These are phyloP conservation scores for Magnusiomyces suaveolens DNA, from an alignment of 1,139 yeast genomes.

Conservation along the genomic window DNA sequence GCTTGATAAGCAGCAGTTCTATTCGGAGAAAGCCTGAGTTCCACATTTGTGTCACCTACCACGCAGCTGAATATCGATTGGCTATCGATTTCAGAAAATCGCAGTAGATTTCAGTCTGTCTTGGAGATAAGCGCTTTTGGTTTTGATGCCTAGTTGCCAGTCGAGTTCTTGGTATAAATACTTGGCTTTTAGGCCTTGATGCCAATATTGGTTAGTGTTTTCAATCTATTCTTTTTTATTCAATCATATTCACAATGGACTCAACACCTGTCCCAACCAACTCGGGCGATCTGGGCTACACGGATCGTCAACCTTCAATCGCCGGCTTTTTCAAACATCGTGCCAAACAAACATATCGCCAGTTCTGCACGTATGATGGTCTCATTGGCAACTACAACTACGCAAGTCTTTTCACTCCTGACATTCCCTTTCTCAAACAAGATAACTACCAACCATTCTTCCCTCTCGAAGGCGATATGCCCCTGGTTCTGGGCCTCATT, in stretches of 20 bases:
- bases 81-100: neutral
- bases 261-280: neutral
- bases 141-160: neutral
- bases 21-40: neutral
- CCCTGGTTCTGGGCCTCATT: constrained; percentile 59
- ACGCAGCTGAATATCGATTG: neutral
- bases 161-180: neutral
- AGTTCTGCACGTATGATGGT: constrained; percentile 53
- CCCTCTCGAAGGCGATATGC: constrained; percentile 70
- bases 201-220: neutral
- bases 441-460: constrained; percentile 55
- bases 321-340: neutral
- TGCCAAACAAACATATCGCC: constrained; percentile 13
- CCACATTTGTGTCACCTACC: neutral
- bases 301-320: neutral
- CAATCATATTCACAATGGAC: neutral
- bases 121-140: neutral
- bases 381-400: constrained; percentile 78
- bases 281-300: neutral
- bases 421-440: constrained; percentile 52
- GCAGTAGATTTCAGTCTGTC: neutral
- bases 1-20: neutral
- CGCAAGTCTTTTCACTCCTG: constrained; percentile 64
- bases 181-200: neutral
- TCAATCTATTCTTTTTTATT: neutral